Base-by-base conservation (phyloP, 441 rosid species). In the Gossypium schwendimanii region DNA sequence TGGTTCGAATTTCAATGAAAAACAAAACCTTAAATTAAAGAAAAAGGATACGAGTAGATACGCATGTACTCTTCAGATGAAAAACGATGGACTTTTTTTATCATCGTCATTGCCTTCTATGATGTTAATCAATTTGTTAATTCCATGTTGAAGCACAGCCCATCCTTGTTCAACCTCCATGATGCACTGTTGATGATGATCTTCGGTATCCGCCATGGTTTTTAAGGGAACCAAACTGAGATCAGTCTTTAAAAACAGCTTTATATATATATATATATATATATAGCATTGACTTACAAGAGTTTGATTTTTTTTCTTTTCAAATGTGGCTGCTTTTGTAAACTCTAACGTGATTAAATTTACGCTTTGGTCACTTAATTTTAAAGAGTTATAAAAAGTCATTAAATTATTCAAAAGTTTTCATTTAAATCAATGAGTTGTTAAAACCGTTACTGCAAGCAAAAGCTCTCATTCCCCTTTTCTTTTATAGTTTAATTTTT, bases 131-230 rank as follows among this genome's bases (percentile, higher is more conserved):
- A 45, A 20, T 47, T n/a, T 66, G 70, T 66, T 6, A 2, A 66
- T 4, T 47, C 41, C 70, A 3, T 47, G 14, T 47, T 66, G 57
- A 9, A 66, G 49, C 5, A 66, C 21, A 3, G 70, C 39, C 70
- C 70, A 45, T 47, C 70, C 55, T 45, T 65, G 21, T 65, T 45
- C 70, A 41, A 45, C 39, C 70, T 44, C 3, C 36, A 65, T 3
- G 2, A 10, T 1, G 50, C 49, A 3, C 26, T 54, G 11, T 7
- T 45, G 57, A 23, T 14, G 20, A 45, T 14, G 39, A 45, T 14
- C 39, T 47, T 6, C 33, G 0, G 6, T 14, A 1, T 6, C 28
- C 24, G 70, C 39, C 70, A 65, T 47, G 57, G 2, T 23, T 66
- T 65, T 36, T 3, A 59, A 8, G 17, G 18, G 15, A 66, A 64